Percentiles rank a stretch among this genome's conserved stretches.
These are phyloP conservation scores for Alternaria longipes DNA, from an alignment of 2,329 filamentous ascomycete species.

Conservation along the genomic window DNA sequence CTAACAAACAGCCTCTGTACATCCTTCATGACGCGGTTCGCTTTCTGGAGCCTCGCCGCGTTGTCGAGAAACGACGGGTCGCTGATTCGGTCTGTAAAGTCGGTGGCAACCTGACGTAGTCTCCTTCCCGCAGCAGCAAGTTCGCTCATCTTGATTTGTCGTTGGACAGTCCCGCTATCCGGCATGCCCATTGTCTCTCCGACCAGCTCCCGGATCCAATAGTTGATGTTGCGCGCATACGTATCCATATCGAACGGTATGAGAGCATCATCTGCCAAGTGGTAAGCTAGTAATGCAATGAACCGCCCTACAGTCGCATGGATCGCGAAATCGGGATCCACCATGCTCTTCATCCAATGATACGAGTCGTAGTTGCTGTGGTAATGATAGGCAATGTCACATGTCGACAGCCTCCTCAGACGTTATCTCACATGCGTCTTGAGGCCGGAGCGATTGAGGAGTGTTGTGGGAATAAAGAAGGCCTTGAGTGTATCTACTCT, in stretches of 20 bases:
- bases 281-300: constrained; percentile 54
- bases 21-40: constrained; percentile 10
- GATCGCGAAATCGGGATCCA: constrained; percentile 60
- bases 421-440: too few species aligned
- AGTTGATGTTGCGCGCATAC: constrained; percentile 24
- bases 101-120: neutral
- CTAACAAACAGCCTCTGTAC: constrained; percentile 17
- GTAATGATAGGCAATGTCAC: constrained; percentile 44
- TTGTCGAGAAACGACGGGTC: neutral
- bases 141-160: neutral
- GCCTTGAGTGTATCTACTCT: too few species aligned
- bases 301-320: constrained; percentile 61
- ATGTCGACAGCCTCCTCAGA: too few species aligned
- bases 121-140: neutral
- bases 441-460: too few species aligned
- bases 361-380: constrained; percentile 60
- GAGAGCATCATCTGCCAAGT: constrained; percentile 51
- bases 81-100: neutral
- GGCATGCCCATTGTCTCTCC: neutral
- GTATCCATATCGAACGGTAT: constrained; percentile 50
- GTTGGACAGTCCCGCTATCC: neutral
- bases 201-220: constrained; percentile 12
- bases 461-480: too few species aligned
- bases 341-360: constrained; percentile 62
- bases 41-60: neutral